Base-by-base conservation (phyloP, 495 filamentous ascomycete genomes). In the Hypoxylon fuscum region DNA sequence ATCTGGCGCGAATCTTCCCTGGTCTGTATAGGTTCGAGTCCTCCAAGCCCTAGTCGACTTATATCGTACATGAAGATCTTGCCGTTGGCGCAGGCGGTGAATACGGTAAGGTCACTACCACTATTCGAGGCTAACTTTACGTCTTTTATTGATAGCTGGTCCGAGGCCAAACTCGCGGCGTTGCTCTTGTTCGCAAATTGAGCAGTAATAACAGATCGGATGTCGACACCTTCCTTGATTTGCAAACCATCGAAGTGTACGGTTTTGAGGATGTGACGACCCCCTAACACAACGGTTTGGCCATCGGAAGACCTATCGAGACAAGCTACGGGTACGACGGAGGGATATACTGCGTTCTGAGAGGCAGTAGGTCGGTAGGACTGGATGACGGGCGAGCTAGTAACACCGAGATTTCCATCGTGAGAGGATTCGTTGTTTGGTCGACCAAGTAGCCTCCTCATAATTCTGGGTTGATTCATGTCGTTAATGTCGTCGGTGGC, bases 21-120 rank as follows among this genome's bases (percentile, higher is more conserved):
- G 17, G 79, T 81, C 52, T 92, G 86, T 53, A 86, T 87, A 49
- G 88, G 80, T 69, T 96, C 92, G 27, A 96, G 74, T 23, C 87
- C 87, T 2, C 79, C 79, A 23, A 67, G 47, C 0, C 72, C 71
- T 6, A 76, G 78, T 47, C 86, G 85, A 62, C 87, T 86, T 54
- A 96, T 76, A 78, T 97, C 92, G 72, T 96, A 97, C 62, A 93
- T 78, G 47, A 93, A 87, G 62, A 97, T 90, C 71, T 90, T 91
- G 55, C 93, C 93, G 75, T 89, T 93, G 47, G 88, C 88, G 52
- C 89, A 91, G 21, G 92, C 93, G 1, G 92, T 95, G 48, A 91
- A 90, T 56, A 96, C 88, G 63, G 84, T 87, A 8, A 72, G 69
- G 34, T 66, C 57, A 43, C 67, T 74, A 47, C 69, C 73, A 20